Evolutionary conservation across 1,284 basidiomycete species (phyloP).

Genomic region (Pyrrhoderma lamaoense): DNA sequence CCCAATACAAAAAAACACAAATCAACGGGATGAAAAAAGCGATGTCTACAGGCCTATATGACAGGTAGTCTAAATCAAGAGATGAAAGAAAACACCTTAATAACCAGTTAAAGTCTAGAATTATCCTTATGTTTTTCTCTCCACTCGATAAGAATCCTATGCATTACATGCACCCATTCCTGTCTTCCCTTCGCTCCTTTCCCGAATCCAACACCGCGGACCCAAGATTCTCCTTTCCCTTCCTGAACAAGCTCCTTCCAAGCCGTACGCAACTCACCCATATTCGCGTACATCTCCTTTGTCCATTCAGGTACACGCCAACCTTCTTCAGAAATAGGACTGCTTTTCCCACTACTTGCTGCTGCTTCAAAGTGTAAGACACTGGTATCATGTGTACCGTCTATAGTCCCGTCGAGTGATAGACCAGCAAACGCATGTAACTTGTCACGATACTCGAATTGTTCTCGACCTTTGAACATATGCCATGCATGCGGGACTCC

Average conservation of each 20-base stretch:
- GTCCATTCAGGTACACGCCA: constrained; percentile 47
- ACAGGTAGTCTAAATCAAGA: too few relatives aligned
- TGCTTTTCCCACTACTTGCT: too few relatives aligned
- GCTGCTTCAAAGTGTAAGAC: too few relatives aligned
- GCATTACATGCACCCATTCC: constrained; percentile 60
- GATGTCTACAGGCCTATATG: too few relatives aligned
- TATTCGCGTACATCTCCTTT: constrained; percentile 47
- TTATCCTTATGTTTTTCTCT: neutral
- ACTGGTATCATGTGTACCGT: too few relatives aligned
- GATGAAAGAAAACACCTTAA: too few relatives aligned
- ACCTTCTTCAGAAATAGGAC: neutral
- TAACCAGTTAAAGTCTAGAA: too few relatives aligned
- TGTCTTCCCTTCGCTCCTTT: constrained; percentile 33
- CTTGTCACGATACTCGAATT: constrained; percentile 62
- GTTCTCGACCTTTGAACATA: constrained; percentile 41
- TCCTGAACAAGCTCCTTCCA: constrained; percentile 58
- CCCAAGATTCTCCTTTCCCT: constrained; percentile 46
- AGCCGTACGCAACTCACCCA: constrained; percentile 38
- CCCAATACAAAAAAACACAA: too few relatives aligned
- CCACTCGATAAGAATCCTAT: constrained; percentile 19
- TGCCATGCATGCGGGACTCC: constrained; percentile 49
- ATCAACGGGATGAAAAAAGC: too few relatives aligned
- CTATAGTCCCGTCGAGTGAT: constrained; percentile 22
- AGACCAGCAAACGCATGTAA: constrained; percentile 42
- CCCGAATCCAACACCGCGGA: constrained; percentile 46